Evolutionary conservation across 1,284 basidiomycete species (phyloP), one percentile per base, ranked within the genome.

Genomic region (Cryptococcus sp.): DNA sequence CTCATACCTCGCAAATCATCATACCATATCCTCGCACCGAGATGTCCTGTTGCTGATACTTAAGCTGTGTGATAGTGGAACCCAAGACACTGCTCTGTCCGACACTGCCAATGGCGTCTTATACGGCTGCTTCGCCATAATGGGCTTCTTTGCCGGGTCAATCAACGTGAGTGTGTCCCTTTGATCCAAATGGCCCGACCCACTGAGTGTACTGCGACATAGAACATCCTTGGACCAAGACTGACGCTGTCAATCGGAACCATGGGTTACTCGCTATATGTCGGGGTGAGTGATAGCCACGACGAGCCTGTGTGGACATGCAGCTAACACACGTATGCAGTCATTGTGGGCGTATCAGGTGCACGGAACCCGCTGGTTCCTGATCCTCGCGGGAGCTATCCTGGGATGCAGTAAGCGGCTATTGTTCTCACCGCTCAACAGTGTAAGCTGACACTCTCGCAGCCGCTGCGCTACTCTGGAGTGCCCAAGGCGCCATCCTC

Each of bases 71-170:
- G 6, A 45, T 23, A 64, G 70, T 63, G 82, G 82, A 49, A 75
- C 76, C 1, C 76, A 81, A 62, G 79, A 83, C 60, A 68, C 81
- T 52, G 61, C 74, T 5, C 77, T 82, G 35, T 77, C 77, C 20
- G 80, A 81, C 65, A 81, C 69, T 20, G 72, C 80, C 19, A 81
- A 82, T 64, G 76, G 74, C 60, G 79, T 82, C n/a, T 76, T 83
- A 39, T 83, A 83, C 64, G 82, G 75, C 16, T 59, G 69, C 60
- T 83, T 83, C 63, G 77, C 80, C 43, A 46, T 84, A 48, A 78
- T 75, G 10, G 83, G 83, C 54, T 76, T 84, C 46, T 71, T 83
- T 53, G 78, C 80, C 7, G 84, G 83, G 17, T 80, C 79, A 58
- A 76, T 83, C 74, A 73, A 78, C 75, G 81, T 84, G 67, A 61